Evolutionary conservation across 352 stramenopile genomes (phyloP), one percentile per base, ranked within the genome.

Genomic region (Phytopythium sindhum): DNA sequence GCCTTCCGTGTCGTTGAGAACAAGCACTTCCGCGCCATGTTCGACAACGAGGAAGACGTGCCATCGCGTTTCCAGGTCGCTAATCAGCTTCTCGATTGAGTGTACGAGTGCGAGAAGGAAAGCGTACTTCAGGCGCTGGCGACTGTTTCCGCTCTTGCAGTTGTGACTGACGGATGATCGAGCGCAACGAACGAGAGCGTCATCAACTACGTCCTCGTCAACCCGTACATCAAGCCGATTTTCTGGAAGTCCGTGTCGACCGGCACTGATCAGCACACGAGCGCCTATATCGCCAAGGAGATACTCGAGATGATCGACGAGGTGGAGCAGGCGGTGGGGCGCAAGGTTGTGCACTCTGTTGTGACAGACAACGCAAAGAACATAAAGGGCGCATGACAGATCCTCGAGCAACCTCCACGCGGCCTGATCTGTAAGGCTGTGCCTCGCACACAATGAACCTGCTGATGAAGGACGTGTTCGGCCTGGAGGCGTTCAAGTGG

Each of bases 381-480:
- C 28, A 66, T 68, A 33, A 64, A 68, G 21, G 53, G 28, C 21
- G 51, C 57, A 1, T 63, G 61, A 53, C 0, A 48, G 7, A n/a
- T 54, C 0, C 14, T 68, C 1, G 11, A 31, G 23, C 3, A 14
- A 4, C 14, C 48, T 14, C 33, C 50, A 9, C 24, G 4, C 0
- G 61, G 50, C 1, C 51, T 68, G 12, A 55, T 68, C 21, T 72
- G 57, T 15, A 60, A 51, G 61, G 57, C 8, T 72, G 61, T 23
- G 44, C 48, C 1, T 57, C 54, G 0, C 53, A 72, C 26, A 23
- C 24, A 2, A 66, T 69, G 37, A 69, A 69, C 21, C 19, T 68
- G 15, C 11, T 69, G 33, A 68, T 68, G 28, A 69, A 73, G 56
- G 45, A 66, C 42, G 9, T 72, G 28, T 64, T 71, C 24, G 44